phyloP scores from a whole-genome alignment of 352 stramenopile genomes.

The Pythium rhizo-oryzae region DNA sequence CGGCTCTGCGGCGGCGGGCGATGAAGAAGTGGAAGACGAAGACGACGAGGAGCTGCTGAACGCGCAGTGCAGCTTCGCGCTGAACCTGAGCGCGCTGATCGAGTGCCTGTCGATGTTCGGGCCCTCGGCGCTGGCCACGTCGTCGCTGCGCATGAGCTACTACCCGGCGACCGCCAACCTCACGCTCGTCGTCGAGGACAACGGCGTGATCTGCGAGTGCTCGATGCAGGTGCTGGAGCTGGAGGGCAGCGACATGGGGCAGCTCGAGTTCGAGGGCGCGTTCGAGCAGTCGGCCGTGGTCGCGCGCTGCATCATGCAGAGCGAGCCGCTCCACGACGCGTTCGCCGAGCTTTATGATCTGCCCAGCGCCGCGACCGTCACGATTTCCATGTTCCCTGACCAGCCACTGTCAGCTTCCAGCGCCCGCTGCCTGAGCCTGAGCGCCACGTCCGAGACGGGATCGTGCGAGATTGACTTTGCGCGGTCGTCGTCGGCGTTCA shows the following conservation, averaged over 20 bases:
- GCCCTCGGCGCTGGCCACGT: slow-evolving; percentile 57
- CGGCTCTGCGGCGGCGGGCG: slow-evolving; percentile 5
- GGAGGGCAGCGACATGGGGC: slow-evolving; percentile 68
- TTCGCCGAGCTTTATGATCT: slow-evolving; percentile 86
- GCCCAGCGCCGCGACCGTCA: slow-evolving; percentile 78
- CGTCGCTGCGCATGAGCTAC: slow-evolving; percentile 78
- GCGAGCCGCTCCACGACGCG: slow-evolving; percentile 74
- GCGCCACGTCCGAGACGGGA: slow-evolving; percentile 68
- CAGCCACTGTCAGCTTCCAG: slow-evolving; percentile 9
- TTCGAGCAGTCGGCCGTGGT: slow-evolving; percentile 80
- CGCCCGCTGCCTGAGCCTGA: slow-evolving; percentile 46
- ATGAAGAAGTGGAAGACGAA: slow-evolving; percentile 6
- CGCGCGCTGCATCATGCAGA: slow-evolving; percentile 84
- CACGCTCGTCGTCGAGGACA: slow-evolving; percentile 76
- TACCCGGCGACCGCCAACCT: slow-evolving; percentile 55
- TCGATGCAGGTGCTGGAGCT: slow-evolving; percentile 81
- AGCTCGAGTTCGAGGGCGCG: slow-evolving; percentile 75
- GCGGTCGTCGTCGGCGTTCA: slow-evolving; percentile 71
- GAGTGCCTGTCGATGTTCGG: slow-evolving; percentile 87
- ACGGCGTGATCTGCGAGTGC: slow-evolving; percentile 85
- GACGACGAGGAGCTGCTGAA: slow-evolving; percentile 30
- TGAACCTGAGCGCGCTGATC: slow-evolving; percentile 72
- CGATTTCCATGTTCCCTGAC: slow-evolving; percentile 63
- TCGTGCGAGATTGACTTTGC: slow-evolving; percentile 85
- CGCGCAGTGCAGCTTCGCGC: slow-evolving; percentile 65